These are phyloP conservation scores for Candida oleophila DNA, from an alignment of 805 yeast species.

Conservation along the genomic window DNA sequence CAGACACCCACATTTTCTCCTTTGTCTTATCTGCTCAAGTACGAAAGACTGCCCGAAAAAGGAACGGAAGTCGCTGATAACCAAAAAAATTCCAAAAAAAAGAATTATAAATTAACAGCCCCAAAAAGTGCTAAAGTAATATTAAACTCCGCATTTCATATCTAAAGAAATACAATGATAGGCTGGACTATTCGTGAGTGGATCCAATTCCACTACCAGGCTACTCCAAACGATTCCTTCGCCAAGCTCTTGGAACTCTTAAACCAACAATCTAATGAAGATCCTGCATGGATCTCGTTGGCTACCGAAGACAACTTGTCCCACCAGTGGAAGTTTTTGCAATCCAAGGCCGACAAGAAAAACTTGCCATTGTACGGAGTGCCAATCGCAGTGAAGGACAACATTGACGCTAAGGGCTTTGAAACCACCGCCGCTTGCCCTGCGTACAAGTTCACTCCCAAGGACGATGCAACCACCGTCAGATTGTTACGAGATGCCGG, in stretches of 20 bases:
- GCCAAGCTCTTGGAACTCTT: slow-evolving; percentile 46
- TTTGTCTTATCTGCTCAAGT: not conserved
- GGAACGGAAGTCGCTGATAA: not conserved
- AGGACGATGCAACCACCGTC: slow-evolving; percentile 74
- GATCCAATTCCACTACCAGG: slow-evolving; percentile 62
- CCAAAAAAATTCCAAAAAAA: not conserved
- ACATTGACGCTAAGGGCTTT: slow-evolving; percentile 81
- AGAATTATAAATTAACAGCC: not conserved
- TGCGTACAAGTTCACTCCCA: slow-evolving; percentile 67
- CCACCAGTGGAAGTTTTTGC: slow-evolving; percentile 79
- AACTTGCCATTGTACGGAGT: slow-evolving; percentile 81
- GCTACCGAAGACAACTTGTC: slow-evolving; percentile 59
- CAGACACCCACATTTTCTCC: not conserved
- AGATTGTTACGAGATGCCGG: slow-evolving; percentile 77
- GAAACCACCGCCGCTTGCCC: slow-evolving; percentile 97
- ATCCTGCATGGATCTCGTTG: slow-evolving; percentile 92
- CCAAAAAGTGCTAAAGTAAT: no score
- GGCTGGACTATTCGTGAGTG: slow-evolving; percentile 88
- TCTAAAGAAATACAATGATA: slow-evolving; percentile 15
- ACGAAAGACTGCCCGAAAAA: no score
- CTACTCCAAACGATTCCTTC: slow-evolving; percentile 63
- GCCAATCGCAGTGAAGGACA: slow-evolving; percentile 92
- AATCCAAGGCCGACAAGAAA: slow-evolving; percentile 55
- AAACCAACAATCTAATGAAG: slow-evolving; percentile 47
- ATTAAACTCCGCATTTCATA: not conserved